Evolutionary conservation across 169 alveolate genomes (phyloP).

Genomic region (Plasmodium yoelii): DNA sequence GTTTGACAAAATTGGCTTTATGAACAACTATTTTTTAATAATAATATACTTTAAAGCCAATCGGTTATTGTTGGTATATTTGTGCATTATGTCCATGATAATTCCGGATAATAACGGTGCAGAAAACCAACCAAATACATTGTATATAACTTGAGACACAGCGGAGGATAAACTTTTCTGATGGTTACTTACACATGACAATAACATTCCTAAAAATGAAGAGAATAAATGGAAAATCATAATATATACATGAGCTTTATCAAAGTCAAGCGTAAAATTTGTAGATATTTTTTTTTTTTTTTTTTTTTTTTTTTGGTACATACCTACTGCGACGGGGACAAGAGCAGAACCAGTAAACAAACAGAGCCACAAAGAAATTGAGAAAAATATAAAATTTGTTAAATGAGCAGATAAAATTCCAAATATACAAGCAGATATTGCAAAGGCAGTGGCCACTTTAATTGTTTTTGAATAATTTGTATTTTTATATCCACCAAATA

Average conservation of each 20-base stretch:
- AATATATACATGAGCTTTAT: too few species aligned
- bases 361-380: constrained; percentile 84
- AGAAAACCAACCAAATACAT: constrained; percentile 83
- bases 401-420: constrained; percentile 81
- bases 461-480: constrained; percentile 83
- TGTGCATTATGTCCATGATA: constrained; percentile 82
- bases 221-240: neutral
- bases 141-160: constrained; percentile 81
- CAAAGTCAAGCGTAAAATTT: neutral
- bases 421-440: constrained; percentile 80
- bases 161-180: constrained; percentile 84
- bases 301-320: neutral
- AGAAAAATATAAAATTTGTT: constrained; percentile 76
- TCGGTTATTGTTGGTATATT: constrained; percentile 74
- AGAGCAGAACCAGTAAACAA: constrained; percentile 87
- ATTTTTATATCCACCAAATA: constrained; percentile 86
- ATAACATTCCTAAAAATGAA: constrained; percentile 67
- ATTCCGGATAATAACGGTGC: constrained; percentile 84
- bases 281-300: neutral
- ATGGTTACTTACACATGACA: constrained; percentile 80
- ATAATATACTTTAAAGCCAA: constrained; percentile 53
- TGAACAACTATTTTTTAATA: neutral
- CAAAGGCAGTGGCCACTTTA: constrained; percentile 86
- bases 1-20: neutral
- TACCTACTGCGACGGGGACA: constrained; percentile 88